Evolutionary conservation across 73 alveolate species (phyloP), one percentile per base, ranked within the genome.

Genomic region (Breviolum minutum): DNA sequence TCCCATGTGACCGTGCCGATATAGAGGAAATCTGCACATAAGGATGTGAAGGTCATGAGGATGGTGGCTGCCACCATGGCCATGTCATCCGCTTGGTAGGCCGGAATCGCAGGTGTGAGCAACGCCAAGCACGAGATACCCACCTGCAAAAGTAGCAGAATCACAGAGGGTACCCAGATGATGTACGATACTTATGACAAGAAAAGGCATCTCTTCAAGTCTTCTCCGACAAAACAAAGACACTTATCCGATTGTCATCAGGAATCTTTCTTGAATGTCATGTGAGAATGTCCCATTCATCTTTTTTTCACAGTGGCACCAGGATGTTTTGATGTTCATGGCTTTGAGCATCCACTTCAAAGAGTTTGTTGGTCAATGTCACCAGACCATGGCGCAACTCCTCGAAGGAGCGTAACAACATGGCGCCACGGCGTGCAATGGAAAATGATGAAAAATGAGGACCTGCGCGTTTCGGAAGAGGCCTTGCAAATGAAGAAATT

Each of bases 31-130:
- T 92, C 98, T 7, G 98, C 98, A n/a, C 87, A 73, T 32, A 92
- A 80, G 11, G 98, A 92, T 2, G 98, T 92, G 91, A 92, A 60
- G n/a, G 98, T 92, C 98, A 92, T 62, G 69, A 80, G 80, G 7
- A 92, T 16, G 8, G 98, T 74, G 48, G 84, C 30, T 9, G 29
- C 17, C 6, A 92, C 98, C 40, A 81, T 92, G 68, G 68, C 29
- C 89, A 54, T 10, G 73, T 92, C 98, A 48, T 81, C 48, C 64
- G 90, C 98, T 7, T 81, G 27, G 63, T 73, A 73, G 17, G 98
- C 98, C n/a, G 90, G 90, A 62, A 92, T 73, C 24, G 98, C 98
- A 6, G 98, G 88, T 22, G 98, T 92, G 14, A 81, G 80, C 27
- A 92, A 90, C 80, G 80, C 80, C 30, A 92, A 64, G 66, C 98